Evolutionary conservation across 164 flowering plant species (phyloP), one percentile per base, ranked within the genome.

Genomic region (Umbellularia californica): DNA sequence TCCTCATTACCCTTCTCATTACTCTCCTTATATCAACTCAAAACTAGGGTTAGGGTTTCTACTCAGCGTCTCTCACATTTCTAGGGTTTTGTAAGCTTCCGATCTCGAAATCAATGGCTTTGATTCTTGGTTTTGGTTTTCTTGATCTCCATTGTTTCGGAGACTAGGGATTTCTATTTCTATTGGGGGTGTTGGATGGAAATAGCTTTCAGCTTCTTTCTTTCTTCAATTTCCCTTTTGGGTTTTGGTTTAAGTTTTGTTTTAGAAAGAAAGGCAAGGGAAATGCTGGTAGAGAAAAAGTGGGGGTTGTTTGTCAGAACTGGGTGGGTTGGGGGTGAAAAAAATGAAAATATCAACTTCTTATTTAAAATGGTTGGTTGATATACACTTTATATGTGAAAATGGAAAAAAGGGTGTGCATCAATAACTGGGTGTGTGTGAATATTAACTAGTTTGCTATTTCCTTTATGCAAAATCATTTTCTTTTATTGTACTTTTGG

Each of bases 91-190:
- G 47, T 41, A 41, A 5, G 47, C 47, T 41, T 41, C 47, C 47
- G 69, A 67, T 67, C 69, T 28, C 23, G 47, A 30, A 67, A 28
- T 20, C 50, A 30, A 67, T 27, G 69, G 69, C n/a, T 67, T 20
- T 6, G 69, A 67, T 67, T 67, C 23, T 7, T 28, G 22, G 28
- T 14, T 30, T 20, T 28, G 13, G 41, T 12, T 14, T 28, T 30
- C 50, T 15, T 19, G 47, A 67, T 30, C 15, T 55, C 60, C 60
- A 17, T 55, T 19, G 60, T 14, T 14, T 55, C 4, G n/a, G 60
- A 55, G n/a, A 20, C 60, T 55, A 4, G 47, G 28, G 67, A 24
- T 64, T 12, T 41, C 5, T 41, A 64, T 64, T 12, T 14, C 6
- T 64, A 14, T 12, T 64, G 28, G 67, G 67, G 67, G 15, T 64